Evolutionary conservation across 1,284 basidiomycete species (phyloP).

Genomic region (Leccinum subatratum): DNA sequence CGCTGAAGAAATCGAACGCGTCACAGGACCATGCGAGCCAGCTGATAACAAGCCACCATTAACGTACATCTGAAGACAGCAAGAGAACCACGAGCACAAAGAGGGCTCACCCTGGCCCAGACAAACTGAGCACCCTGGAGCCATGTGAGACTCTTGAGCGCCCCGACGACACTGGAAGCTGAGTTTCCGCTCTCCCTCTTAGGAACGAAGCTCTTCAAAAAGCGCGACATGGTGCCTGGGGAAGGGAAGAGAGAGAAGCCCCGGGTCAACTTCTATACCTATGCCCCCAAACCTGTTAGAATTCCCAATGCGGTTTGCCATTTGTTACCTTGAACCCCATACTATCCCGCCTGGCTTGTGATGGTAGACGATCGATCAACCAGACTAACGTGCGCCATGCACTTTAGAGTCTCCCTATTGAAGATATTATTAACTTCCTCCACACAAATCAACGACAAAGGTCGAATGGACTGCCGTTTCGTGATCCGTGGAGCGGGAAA

Average conservation of each 20-base stretch:
- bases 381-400: background rate
- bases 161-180: slow-evolving; percentile 36
- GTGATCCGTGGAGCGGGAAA: background rate
- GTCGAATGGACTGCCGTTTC: background rate
- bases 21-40: slow-evolving; percentile 80
- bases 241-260: background rate
- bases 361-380: background rate
- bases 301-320: background rate
- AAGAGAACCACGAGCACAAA: slow-evolving; percentile 1
- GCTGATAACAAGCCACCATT: slow-evolving; percentile 32
- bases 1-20: slow-evolving; percentile 81
- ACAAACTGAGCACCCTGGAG: slow-evolving; percentile 56
- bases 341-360: background rate
- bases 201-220: slow-evolving; percentile 43
- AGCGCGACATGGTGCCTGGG: slow-evolving; percentile 19
- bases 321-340: background rate
- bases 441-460: background rate
- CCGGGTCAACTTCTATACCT: slow-evolving; percentile 17
- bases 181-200: slow-evolving; percentile 38
- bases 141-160: slow-evolving; percentile 40
- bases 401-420: background rate
- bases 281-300: background rate
- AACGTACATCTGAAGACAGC: background rate
- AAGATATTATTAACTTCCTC: background rate
- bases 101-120: slow-evolving; percentile 50